A percentile compares a stretch with the other conserved stretches of the same genome.
Evolutionary conservation across 2,329 filamentous ascomycete genomes (phyloP).

Genomic region (Fusarium sp.): DNA sequence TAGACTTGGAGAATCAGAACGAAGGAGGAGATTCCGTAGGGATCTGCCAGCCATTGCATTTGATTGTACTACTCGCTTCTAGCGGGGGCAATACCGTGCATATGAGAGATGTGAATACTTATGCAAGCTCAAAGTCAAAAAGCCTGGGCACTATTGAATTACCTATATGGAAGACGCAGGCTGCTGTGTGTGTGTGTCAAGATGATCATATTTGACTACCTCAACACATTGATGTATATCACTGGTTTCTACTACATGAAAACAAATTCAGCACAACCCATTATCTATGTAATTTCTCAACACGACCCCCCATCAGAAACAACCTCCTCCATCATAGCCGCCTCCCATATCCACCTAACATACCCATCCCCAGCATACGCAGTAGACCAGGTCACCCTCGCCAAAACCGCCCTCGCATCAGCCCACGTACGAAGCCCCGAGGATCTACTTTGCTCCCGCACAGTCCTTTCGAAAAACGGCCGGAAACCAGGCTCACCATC

Average conservation of each 20-base stretch:
- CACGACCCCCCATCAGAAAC: neutral
- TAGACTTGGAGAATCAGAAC: neutral
- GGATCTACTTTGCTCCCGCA: neutral
- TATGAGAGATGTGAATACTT: too few relatives aligned
- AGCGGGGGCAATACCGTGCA: too few relatives aligned
- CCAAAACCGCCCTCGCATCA: constrained; percentile 1
- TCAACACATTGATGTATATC: too few relatives aligned
- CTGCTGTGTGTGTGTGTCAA: neutral
- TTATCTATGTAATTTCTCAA: neutral
- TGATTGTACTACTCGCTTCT: too few relatives aligned
- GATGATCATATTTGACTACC: too few relatives aligned
- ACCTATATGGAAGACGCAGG: too few relatives aligned
- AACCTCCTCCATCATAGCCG: neutral
- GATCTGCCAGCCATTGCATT: neutral
- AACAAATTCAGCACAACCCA: neutral
- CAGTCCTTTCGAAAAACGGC: neutral
- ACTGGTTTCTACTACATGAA: too few relatives aligned
- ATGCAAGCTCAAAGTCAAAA: too few relatives aligned
- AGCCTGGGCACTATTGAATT: too few relatives aligned
- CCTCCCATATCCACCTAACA: neutral
- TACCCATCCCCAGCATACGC: neutral
- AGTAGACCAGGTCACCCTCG: constrained; percentile 4
- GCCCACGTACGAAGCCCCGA: neutral
- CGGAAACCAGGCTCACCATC: neutral
- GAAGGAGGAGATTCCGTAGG: neutral